Percentiles rank a stretch among this genome's conserved stretches.
phyloP scores from a whole-genome alignment of 305 asterid genomes.

The Nicotiana rustica region DNA sequence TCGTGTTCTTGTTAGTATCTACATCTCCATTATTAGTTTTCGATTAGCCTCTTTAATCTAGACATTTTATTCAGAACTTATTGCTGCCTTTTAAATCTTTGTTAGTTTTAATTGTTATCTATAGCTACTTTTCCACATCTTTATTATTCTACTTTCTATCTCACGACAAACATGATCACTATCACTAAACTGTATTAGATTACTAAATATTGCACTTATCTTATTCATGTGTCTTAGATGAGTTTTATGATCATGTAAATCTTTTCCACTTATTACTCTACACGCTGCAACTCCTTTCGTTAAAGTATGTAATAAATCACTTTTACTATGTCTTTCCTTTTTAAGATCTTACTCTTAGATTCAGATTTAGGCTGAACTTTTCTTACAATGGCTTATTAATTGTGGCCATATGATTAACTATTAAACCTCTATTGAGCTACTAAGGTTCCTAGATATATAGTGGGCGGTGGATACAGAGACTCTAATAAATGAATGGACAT shows the following conservation, averaged over 20 bases:
- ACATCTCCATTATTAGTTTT: not conserved
- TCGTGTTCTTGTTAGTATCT: not conserved
- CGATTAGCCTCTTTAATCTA: not conserved
- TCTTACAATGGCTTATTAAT: not conserved
- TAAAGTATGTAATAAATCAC: not conserved
- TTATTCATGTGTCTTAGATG: not conserved
- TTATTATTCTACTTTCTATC: not conserved
- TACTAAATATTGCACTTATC: not conserved
- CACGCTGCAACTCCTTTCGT: not conserved
- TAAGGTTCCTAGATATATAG: not conserved
- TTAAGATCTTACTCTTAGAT: not conserved
- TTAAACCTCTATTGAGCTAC: conserved; percentile 14
- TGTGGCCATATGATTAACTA: not conserved
- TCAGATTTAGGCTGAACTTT: not conserved
- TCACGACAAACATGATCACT: conserved; percentile 5
- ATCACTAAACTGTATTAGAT: conserved; percentile 6
- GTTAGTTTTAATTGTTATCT: not conserved
- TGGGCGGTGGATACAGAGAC: not conserved
- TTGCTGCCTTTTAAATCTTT: not conserved
- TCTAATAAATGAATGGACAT: not conserved
- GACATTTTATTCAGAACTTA: not conserved
- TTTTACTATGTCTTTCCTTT: not conserved
- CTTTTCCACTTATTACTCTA: not conserved
- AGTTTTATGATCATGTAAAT: no score
- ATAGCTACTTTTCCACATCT: not conserved